Evolutionary conservation across 495 filamentous ascomycete genomes (phyloP).

Genomic region (Pyrenopolyporus hunteri): DNA sequence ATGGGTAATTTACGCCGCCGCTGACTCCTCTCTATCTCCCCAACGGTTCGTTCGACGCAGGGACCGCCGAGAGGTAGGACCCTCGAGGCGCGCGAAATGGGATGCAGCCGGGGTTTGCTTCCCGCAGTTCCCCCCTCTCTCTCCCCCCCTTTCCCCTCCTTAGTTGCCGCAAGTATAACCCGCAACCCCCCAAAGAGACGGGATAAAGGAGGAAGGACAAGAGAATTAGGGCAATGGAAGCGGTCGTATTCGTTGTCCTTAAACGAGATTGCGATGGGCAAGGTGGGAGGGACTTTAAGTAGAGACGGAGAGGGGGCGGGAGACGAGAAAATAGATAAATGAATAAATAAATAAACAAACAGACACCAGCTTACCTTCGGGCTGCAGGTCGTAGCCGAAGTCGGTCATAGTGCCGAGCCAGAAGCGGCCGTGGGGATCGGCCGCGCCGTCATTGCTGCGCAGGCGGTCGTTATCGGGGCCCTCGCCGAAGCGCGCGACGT

Average conservation of each 20-base stretch:
- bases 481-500: slow-evolving; percentile 51
- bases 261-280: no score
- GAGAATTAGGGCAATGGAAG: no score
- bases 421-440: slow-evolving; percentile 81
- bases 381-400: slow-evolving; percentile 55
- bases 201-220: no score
- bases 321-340: background rate
- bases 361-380: slow-evolving; percentile 56
- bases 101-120: slow-evolving; percentile 11
- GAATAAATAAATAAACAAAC: background rate
- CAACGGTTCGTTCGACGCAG: no score
- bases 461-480: slow-evolving; percentile 55
- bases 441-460: slow-evolving; percentile 80
- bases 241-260: no score
- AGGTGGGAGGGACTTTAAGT: no score
- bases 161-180: no score
- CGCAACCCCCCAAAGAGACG: no score
- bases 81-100: slow-evolving; percentile 18
- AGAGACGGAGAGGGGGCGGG: background rate
- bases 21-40: no score
- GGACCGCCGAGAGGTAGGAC: no score
- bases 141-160: no score
- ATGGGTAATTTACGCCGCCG: no score
- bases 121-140: background rate
- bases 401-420: slow-evolving; percentile 94